Base-by-base conservation (phyloP, 1,284 basidiomycete genomes). In the Polyporus tsugae region DNA sequence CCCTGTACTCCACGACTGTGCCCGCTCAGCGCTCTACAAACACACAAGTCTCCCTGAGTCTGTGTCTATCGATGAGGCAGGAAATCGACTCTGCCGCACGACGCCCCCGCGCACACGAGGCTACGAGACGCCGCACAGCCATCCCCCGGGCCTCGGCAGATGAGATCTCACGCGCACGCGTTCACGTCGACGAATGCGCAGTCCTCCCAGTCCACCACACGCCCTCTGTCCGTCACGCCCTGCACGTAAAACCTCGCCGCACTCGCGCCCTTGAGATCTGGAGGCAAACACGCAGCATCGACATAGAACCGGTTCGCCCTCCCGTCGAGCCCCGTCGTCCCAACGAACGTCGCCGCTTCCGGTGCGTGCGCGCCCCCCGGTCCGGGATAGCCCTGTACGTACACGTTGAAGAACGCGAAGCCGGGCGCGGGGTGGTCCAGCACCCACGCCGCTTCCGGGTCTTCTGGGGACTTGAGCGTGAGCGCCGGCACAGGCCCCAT, bases 391-490 rank as follows among this genome's bases (percentile, higher is more conserved):
- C 66, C 68, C 22, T 82, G 77, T 0, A 79, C 85, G 72, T 91
- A 93, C 46, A 93, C 75, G 70, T 92, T 91, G 78, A 87, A 91
- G 75, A 91, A 93, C 15, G 84, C 63, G 70, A 89, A 88, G 0
- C 75, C 72, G 1, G 87, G 86, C 74, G 86, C 84, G 0, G 83
- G 80, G 4, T 81, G 80, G 67, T 85, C 85, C n/a, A 85, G 73
- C 49, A 79, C 78, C 89, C 89, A 92, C 1, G 83, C 82, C 0
- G 88, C 84, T 0, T 76, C 71, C 0, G 85, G 83, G 69, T 89
- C 87, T 58, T 91, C 88, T 0, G 83, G 80, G 0, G 82, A 79
- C 2, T 78, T 77, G 33, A 85, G 76, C 1, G 62, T 66, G 33
- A 78, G 70, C 0, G 76, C 73, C 5, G 78, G 66, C 36, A 84